Conservation (phyloP, 2,329 filamentous ascomycete species). For the Gnomoniopsis sp. region DNA sequence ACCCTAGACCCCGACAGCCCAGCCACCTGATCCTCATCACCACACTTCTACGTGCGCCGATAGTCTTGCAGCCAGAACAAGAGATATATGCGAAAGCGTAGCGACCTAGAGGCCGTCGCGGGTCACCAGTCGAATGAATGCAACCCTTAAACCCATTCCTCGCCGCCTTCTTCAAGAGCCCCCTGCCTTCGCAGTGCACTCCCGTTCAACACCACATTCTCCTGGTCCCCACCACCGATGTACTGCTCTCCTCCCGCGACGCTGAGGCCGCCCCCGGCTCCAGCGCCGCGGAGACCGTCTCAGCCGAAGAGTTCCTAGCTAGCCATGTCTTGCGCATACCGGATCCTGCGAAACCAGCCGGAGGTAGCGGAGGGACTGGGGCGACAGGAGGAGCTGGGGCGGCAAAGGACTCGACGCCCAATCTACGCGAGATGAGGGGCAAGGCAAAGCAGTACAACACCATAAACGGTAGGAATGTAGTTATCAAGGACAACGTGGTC, state of each 20-base stretch:
- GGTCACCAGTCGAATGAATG: conserved; percentile 57
- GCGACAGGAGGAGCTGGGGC: conserved; percentile 33
- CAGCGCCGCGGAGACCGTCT: conserved; percentile 74
- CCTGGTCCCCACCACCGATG: conserved; percentile 89
- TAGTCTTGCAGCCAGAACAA: neutral
- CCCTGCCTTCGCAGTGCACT: conserved; percentile 84
- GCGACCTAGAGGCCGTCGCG: conserved; percentile 17
- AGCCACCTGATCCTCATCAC: neutral
- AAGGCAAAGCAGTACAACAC: conserved; percentile 95
- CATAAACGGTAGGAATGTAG: conserved; percentile 85
- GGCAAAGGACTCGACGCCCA: conserved; percentile 55
- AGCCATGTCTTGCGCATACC: conserved; percentile 94
- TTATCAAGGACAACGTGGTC: conserved; percentile 88
- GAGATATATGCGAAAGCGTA: conserved; percentile 14
- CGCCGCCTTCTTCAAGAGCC: conserved; percentile 97
- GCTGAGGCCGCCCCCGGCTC: conserved; percentile 67
- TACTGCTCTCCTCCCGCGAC: conserved; percentile 83
- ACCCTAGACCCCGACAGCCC: neutral
- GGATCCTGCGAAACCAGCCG: conserved; percentile 42
- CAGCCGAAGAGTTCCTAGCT: conserved; percentile 89
- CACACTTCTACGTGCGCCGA: conserved; percentile 3
- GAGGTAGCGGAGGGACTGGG: conserved; percentile 33
- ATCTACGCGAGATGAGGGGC: conserved; percentile 78
- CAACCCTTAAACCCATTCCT: conserved; percentile 99
- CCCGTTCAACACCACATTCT: conserved; percentile 90